phyloP scores from a whole-genome alignment of 345 rosid genomes.

The Moringa oleifera region DNA sequence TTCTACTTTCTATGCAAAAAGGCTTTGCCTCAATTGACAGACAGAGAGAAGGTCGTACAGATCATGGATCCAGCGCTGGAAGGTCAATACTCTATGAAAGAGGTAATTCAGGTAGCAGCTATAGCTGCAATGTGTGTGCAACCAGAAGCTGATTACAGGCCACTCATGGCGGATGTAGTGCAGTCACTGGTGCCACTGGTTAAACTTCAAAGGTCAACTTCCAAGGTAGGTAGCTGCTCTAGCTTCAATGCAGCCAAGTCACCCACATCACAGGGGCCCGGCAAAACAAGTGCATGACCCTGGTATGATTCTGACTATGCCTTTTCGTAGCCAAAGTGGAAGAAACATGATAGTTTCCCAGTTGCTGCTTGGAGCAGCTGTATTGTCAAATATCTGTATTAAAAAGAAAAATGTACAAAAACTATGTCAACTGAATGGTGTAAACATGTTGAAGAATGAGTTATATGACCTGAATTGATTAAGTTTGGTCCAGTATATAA shows the following conservation, averaged over 20 bases:
- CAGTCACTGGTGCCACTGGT: slow-evolving; percentile 79
- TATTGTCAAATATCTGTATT: not conserved
- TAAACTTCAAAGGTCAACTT: slow-evolving; percentile 48
- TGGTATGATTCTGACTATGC: not conserved
- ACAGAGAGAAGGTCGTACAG: slow-evolving; percentile 71
- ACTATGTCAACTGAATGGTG: too few relatives aligned
- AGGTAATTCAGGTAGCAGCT: slow-evolving; percentile 87
- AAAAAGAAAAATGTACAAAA: too few relatives aligned
- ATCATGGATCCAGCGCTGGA: slow-evolving; percentile 84
- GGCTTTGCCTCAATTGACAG: slow-evolving; percentile 77
- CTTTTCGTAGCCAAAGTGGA: not conserved
- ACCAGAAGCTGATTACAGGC: slow-evolving; percentile 87
- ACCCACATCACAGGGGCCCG: slow-evolving; percentile 28
- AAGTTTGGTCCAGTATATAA: too few relatives aligned
- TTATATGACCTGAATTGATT: too few relatives aligned
- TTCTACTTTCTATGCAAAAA: slow-evolving; percentile 14
- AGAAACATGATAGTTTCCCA: not conserved
- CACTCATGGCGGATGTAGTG: slow-evolving; percentile 90
- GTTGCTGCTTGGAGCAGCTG: not conserved
- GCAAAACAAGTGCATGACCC: slow-evolving; percentile 30
- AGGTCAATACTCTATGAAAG: slow-evolving; percentile 78
- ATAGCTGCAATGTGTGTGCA: slow-evolving; percentile 97
- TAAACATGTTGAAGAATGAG: too few relatives aligned
- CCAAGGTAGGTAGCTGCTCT: slow-evolving; percentile 49
- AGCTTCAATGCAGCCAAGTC: slow-evolving; percentile 45